Conservation (phyloP, 192 early-diverging fungal species). For the Gamsiella multidivaricata region DNA sequence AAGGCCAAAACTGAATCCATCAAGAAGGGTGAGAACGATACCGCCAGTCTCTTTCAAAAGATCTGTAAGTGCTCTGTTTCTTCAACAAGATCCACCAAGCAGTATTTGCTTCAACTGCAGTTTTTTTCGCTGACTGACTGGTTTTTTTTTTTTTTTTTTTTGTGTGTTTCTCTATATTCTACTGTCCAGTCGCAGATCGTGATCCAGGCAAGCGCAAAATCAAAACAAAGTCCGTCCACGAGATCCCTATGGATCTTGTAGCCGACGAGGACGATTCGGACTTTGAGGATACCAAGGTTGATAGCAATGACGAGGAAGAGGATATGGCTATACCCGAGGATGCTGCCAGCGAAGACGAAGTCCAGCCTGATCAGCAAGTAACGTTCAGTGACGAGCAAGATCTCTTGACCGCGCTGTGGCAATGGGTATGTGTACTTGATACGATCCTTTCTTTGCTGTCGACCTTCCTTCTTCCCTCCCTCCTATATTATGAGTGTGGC, state of each 20-base stretch:
- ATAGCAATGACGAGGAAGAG: slow-evolving; percentile 43
- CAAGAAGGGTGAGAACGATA: slow-evolving; percentile 39
- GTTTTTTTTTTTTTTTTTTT: not conserved
- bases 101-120: not conserved
- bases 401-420: slow-evolving; percentile 50
- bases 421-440: slow-evolving; percentile 47
- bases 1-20: slow-evolving; percentile 22
- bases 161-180: not conserved
- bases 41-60: slow-evolving; percentile 51
- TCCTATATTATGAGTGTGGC: too few relatives aligned
- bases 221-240: slow-evolving; percentile 50
- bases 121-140: not conserved
- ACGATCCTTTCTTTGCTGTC: too few relatives aligned
- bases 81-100: too few relatives aligned
- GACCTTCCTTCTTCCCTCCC: too few relatives aligned
- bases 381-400: slow-evolving; percentile 44
- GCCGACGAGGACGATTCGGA: slow-evolving; percentile 56
- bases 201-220: slow-evolving; percentile 60
- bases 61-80: slow-evolving; percentile 34
- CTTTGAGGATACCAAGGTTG: slow-evolving; percentile 44
- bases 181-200: slow-evolving; percentile 52
- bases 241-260: slow-evolving; percentile 51
- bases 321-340: slow-evolving; percentile 51
- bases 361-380: slow-evolving; percentile 27
- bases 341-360: slow-evolving; percentile 47